Conservation (phyloP, 2,329 filamentous ascomycete genomes). For the Penicillium sp. region DNA sequence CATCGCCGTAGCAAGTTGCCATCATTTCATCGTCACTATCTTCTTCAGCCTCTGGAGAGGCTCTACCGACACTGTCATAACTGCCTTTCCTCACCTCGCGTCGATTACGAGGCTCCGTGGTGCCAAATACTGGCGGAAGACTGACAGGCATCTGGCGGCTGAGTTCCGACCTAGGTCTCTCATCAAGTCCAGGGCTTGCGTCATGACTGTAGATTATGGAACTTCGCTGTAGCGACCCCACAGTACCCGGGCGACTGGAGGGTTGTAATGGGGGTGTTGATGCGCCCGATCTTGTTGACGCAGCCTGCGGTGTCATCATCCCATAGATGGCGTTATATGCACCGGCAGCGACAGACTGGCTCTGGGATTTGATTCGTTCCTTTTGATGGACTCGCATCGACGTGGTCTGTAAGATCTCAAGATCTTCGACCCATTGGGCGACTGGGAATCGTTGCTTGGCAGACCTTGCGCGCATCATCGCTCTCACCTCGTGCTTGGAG, state of each 20-base stretch:
- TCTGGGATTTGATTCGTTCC: constrained; percentile 33
- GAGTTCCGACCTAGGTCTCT: constrained; percentile 32
- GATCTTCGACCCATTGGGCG: constrained; percentile 63
- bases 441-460: constrained; percentile 67
- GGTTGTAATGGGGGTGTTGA: constrained; percentile 34
- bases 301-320: constrained; percentile 31
- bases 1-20: constrained; percentile 38
- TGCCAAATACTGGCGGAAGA: constrained; percentile 41
- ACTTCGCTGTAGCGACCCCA: constrained; percentile 39
- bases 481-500: constrained; percentile 56
- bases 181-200: constrained; percentile 32
- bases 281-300: constrained; percentile 17
- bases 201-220: constrained; percentile 42
- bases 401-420: constrained; percentile 61
- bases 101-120: constrained; percentile 32
- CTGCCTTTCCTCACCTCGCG: constrained; percentile 27
- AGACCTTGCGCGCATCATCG: constrained; percentile 63
- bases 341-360: constrained; percentile 32
- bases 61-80: constrained; percentile 30
- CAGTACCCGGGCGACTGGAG: constrained; percentile 34
- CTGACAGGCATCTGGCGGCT: constrained; percentile 41
- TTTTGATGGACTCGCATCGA: constrained; percentile 59
- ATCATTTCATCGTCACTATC: constrained; percentile 41
- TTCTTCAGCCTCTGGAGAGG: constrained; percentile 33
- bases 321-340: constrained; percentile 45